phyloP scores from a whole-genome alignment of 441 rosid species.

The Erysimum pusillum region DNA sequence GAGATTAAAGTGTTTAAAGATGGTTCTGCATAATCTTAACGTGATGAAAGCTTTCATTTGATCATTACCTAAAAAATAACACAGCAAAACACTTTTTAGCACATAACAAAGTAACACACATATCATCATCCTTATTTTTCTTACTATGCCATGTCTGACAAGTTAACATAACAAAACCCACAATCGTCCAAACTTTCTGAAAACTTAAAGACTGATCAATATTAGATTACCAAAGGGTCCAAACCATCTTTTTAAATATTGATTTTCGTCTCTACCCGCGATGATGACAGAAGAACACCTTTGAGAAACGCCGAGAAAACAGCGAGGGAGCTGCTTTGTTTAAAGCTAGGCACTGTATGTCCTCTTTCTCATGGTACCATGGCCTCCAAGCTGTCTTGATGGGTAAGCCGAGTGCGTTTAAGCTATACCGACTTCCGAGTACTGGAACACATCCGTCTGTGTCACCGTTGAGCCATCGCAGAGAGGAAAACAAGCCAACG shows the following conservation, averaged over 20 bases:
- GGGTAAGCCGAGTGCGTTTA: constrained; percentile 62
- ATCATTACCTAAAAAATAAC: constrained; percentile 17
- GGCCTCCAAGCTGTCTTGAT: constrained; percentile 87
- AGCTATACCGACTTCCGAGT: constrained; percentile 81
- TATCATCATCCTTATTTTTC: not conserved
- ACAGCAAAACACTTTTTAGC: not conserved
- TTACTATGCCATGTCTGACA: constrained; percentile 15
- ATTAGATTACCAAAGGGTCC: not conserved
- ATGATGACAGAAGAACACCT: constrained; percentile 62
- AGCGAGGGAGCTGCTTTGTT: constrained; percentile 80
- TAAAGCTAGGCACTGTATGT: constrained; percentile 86
- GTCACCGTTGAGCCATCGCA: constrained; percentile 66
- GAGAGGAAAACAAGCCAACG: constrained; percentile 8
- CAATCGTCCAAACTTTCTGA: not conserved
- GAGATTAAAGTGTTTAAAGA: not conserved
- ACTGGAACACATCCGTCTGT: constrained; percentile 96
- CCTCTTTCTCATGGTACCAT: constrained; percentile 92
- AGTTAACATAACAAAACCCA: constrained; percentile 11
- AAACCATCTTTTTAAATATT: not conserved
- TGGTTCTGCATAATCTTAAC: not conserved
- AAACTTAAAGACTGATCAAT: not conserved
- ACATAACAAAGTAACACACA: not conserved
- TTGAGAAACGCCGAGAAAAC: constrained; percentile 78
- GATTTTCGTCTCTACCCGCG: constrained; percentile 33
- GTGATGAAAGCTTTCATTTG: too few species aligned